Evolutionary conservation across 2,329 filamentous ascomycete genomes (phyloP), one percentile per base, ranked within the genome.

Genomic region (Monilinia fructicola): DNA sequence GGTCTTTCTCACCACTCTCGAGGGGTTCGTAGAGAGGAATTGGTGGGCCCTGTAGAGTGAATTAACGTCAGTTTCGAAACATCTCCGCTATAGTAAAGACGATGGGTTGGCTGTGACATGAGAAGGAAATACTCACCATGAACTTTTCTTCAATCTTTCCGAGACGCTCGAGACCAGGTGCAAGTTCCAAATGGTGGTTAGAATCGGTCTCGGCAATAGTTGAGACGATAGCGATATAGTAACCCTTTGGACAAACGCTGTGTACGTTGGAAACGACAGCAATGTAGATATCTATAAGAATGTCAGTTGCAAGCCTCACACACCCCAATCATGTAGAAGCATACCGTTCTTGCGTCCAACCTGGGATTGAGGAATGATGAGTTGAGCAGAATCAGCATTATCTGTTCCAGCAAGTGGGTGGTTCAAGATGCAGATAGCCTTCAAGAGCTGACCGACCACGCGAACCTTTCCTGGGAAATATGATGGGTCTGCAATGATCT

Each of bases 171-270:
- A 98, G 88, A 76, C 94, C 95, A 40, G 93, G 88, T 80, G 95
- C 88, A 54, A 99, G 88, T 83, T 99, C 95, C 67, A 97, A 84
- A 80, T 99, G 95, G 81, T 97, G 93, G 85, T 99, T 98, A 71
- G 91, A 89, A 69, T 88, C 82, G 54, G 88, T 89, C 84, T 99
- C 96, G 71, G 95, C 92, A 76, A 99, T 97, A 68, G 95, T 99
- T 58, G 93, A 97, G 71, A 99, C 94, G 69, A 98, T 99, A 74
- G 95, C 95, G 74, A 99, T 92, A 84, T 96, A 99, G 87, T 97
- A 98, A 69, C 94, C 94, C 86, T 97, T 96, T 75, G 96, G 95
- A 83, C 94, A 98, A 74, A 99, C 96, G 75, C 96, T 98, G 83
- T 99, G 96, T 48, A 93, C 92, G 50, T 92, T 92, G 1, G 93